phyloP scores from a whole-genome alignment of 805 yeast genomes.

The Metschnikowia lunata region DNA sequence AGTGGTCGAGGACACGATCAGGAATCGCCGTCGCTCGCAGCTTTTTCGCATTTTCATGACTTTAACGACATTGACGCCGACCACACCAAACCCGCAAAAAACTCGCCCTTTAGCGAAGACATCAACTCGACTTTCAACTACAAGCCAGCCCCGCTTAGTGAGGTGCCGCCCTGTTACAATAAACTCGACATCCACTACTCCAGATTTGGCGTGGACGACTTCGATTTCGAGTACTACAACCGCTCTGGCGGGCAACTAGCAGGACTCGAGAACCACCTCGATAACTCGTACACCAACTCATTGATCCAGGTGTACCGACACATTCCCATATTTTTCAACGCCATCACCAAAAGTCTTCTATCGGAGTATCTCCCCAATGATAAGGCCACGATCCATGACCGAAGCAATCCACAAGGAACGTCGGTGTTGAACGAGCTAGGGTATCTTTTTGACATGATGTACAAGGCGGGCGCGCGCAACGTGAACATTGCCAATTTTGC shows the following conservation, averaged over 20 bases:
- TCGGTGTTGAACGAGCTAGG: slow-evolving; percentile 79
- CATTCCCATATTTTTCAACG: slow-evolving; percentile 68
- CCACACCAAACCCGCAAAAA: slow-evolving; percentile 10
- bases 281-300: slow-evolving; percentile 69
- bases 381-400: slow-evolving; percentile 24
- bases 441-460: slow-evolving; percentile 86
- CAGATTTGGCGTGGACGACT: slow-evolving; percentile 88
- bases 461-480: slow-evolving; percentile 64
- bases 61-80: slow-evolving; percentile 10
- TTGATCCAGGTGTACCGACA: slow-evolving; percentile 76
- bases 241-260: slow-evolving; percentile 52
- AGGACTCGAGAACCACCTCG: slow-evolving; percentile 86
- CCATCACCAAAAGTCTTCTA: slow-evolving; percentile 52
- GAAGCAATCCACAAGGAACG: slow-evolving; percentile 37
- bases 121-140: slow-evolving; percentile 19
- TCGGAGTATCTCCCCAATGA: slow-evolving; percentile 41
- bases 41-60: slow-evolving; percentile 9
- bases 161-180: slow-evolving; percentile 69
- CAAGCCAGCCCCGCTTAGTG: slow-evolving; percentile 14
- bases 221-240: slow-evolving; percentile 85
- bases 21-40: slow-evolving; percentile 11
- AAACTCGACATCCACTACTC: slow-evolving; percentile 77
- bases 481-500: slow-evolving; percentile 81
- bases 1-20: slow-evolving; percentile 1
- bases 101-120: slow-evolving; percentile 1